phyloP scores from a whole-genome alignment of 495 filamentous ascomycete species.

The Penicillium macrosclerotiorum region DNA sequence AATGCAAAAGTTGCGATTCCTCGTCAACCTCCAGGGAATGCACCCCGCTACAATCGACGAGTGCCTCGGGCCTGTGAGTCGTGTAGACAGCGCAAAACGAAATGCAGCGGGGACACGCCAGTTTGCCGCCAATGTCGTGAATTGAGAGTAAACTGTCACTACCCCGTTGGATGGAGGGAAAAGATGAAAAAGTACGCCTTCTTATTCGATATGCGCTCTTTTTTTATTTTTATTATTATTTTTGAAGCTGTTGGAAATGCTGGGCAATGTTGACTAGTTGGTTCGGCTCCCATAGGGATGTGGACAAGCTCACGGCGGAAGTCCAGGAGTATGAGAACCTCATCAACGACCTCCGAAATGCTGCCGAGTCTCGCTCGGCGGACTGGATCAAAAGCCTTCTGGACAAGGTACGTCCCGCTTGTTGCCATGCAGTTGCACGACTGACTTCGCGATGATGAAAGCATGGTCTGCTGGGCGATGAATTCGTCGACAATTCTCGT shows the following conservation, averaged over 20 bases:
- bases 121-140: constrained; percentile 57
- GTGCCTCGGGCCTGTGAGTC: constrained; percentile 66
- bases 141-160: constrained; percentile 48
- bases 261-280: too few relatives aligned
- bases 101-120: constrained; percentile 60
- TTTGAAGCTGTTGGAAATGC: too few relatives aligned
- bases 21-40: constrained; percentile 30
- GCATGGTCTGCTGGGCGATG: constrained; percentile 3
- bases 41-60: constrained; percentile 40
- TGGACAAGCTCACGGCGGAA: constrained; percentile 45
- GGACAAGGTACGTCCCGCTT: constrained; percentile 36
- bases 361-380: constrained; percentile 33
- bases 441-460: constrained; percentile 1
- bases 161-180: constrained; percentile 59
- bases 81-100: constrained; percentile 66
- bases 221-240: too few relatives aligned
- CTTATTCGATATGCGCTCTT: constrained; percentile 1
- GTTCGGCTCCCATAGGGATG: constrained; percentile 27
- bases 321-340: constrained; percentile 50
- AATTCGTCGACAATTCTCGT: neutral
- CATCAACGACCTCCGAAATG: constrained; percentile 36
- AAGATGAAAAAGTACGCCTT: constrained; percentile 50
- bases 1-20: constrained; percentile 50
- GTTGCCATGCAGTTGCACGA: constrained; percentile 1
- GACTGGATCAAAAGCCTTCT: constrained; percentile 38